Evolutionary conservation across 1,284 basidiomycete genomes (phyloP), one percentile per base, ranked within the genome.

Genomic region (Cryptococcus sp.): DNA sequence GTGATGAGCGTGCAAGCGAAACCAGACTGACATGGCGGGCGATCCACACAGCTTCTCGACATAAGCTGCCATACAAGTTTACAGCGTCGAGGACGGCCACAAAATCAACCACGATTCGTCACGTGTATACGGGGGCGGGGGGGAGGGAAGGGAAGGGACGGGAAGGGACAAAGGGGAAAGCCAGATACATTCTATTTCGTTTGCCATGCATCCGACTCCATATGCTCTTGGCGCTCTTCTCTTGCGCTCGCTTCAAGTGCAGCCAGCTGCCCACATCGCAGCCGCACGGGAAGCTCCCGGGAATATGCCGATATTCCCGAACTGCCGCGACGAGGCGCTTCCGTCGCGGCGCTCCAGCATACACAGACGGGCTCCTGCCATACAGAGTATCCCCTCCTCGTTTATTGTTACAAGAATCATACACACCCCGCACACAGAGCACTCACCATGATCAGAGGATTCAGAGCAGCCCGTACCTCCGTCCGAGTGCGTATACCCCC

Each of bases 1-100:
- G 9, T 24, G 39, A 37, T 33, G 21, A 20, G 8, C 15, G 15
- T 38, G 35, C 28, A 33, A 33, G 9, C 28, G 9, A 9, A 33
- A 9, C 28, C 4, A 13, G 20, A 45, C 47, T 53, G 40, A 54
- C 23, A 28, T n/a, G 16, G 24, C 33, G 15, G 18, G n/a, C n/a
- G n/a, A n/a, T n/a, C 8, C 16, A 16, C 9, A 12, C 35, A 62
- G 61, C 52, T 62, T 62, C 57, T 56, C 61, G 4, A 62, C 61
- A 20, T 62, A 60, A 42, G 28, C 44, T 20, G 28, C 48, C 20
- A 38, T 24, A 24, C 24, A 33, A 36, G 28, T 33, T 9, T 33
- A 33, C 28, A 33, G 28, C 5, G 28, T 33, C 28, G 9, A 33
- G 28, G 28, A 9, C 28, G 28, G 28, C 9, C 28, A 33, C 28